Conservation (phyloP, 176 grass and related monocot genomes). For the Themeda triandra region DNA sequence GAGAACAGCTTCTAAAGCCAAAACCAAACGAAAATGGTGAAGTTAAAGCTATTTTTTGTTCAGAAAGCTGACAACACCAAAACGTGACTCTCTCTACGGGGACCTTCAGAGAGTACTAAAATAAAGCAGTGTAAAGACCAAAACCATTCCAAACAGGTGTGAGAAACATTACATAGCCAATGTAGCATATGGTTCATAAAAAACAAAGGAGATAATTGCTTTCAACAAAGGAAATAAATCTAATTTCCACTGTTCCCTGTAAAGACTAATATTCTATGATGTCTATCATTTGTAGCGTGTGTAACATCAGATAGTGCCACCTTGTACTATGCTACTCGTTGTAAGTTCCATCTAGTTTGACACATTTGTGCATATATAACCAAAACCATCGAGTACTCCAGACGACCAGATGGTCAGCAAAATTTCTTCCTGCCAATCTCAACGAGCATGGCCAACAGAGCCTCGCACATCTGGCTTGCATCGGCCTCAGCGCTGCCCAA, state of each 20-base stretch:
- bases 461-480: slow-evolving; percentile 77
- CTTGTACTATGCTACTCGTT: not conserved
- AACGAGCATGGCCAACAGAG: slow-evolving; percentile 73
- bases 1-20: no score
- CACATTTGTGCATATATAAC: not conserved
- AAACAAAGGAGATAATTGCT: not conserved
- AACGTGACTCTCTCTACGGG: no score
- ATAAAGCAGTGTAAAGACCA: no score
- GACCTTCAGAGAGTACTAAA: no score
- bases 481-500: slow-evolving; percentile 52
- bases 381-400: not conserved
- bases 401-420: not conserved
- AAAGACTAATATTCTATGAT: not conserved
- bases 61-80: no score
- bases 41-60: no score
- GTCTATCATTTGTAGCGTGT: not conserved
- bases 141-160: no score
- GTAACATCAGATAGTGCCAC: not conserved
- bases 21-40: no score
- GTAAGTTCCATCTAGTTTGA: not conserved
- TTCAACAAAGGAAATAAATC: not conserved
- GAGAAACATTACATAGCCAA: no score
- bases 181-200: not conserved
- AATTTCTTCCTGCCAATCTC: slow-evolving; percentile 50
- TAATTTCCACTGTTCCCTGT: not conserved